These are phyloP conservation scores for Elaeis guineensis DNA, from an alignment of 176 grass and related monocot species.

Conservation along the genomic window DNA sequence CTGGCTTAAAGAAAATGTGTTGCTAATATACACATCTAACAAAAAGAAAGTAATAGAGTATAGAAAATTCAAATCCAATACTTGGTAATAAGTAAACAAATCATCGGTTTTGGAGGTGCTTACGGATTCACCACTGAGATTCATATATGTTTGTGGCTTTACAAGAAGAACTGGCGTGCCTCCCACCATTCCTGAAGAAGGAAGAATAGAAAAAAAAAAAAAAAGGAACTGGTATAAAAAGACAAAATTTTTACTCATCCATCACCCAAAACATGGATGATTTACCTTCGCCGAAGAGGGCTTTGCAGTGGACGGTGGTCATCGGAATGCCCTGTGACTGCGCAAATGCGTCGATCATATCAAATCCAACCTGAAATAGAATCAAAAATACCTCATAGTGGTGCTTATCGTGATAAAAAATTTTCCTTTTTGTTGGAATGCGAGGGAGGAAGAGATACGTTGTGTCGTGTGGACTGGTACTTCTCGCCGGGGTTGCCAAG, in stretches of 20 bases:
- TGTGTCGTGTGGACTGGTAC: constrained; percentile 57
- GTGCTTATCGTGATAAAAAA: no score
- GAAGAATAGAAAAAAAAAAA: neutral
- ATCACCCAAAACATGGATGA: neutral
- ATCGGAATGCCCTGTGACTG: constrained; percentile 53
- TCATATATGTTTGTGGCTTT: constrained; percentile 90
- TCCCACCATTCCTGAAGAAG: constrained; percentile 44
- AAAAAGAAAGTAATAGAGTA: no score
- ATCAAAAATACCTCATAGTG: neutral
- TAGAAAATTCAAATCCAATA: no score
- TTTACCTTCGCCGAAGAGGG: constrained; percentile 70
- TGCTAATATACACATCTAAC: no score
- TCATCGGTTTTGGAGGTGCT: constrained; percentile 7
- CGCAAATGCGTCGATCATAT: constrained; percentile 91
- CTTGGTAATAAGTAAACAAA: no score
- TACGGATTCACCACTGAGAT: constrained; percentile 92
- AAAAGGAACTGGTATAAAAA: constrained; percentile 4
- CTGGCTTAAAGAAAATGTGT: no score
- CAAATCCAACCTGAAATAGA: constrained; percentile 62
- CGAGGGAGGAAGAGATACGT: constrained; percentile 23
- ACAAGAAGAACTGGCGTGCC: constrained; percentile 67
- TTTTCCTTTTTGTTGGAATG: neutral
- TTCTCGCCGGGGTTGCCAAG: constrained; percentile 86
- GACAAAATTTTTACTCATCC: neutral
- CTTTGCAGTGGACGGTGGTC: constrained; percentile 65